Evolutionary conservation across 2,329 filamentous ascomycete species (phyloP), one percentile per base, ranked within the genome.

Genomic region (Trichocomaceae sp.): DNA sequence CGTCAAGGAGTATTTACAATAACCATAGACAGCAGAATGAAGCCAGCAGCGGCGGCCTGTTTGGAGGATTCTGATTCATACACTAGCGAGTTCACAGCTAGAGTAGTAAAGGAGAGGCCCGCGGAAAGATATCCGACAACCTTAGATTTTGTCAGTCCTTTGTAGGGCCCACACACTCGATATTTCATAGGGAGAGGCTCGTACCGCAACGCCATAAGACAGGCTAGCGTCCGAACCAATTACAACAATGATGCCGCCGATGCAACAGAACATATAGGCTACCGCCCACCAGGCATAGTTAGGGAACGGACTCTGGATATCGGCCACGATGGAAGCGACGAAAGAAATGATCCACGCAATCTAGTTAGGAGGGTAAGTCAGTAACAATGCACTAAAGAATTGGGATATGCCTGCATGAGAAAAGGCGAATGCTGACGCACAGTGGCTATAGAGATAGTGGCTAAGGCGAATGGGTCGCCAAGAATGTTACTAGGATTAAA

Each of bases 341-440:
- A 97, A 95, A 46, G 90, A 84, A 66, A 99, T 96, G 62, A 96
- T 73, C 93, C 93, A 99, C 57, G 91, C 92, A 60, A 96, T 84
- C 92, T 97, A 69, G 19, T n/a, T 17, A 42, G 23, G 4, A 26
- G 7, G 5, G 62, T 15, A 60, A 62, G 63, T 63, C 52, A 59
- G 60, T 57, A 62, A 20, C 31, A 45, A 23, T 17, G 17, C 13
- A 10, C 15, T 33, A 8, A n/a, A 59, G 57, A 57, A 26, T 45
- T 29, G 44, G 33, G 31, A 49, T 10, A 39, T 22, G n/a, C 23
- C 8, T 13, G 26, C 31, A 29, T 29, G 19, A 7, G 35, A 19
- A 33, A 23, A n/a, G 5, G 31, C 29, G 41, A 31, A 22, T 50
- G n/a, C n/a, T 42, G 31, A 82, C 90, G 72, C 83, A 96, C 92